Conservation (phyloP, 1,284 basidiomycete species). For the Pisolithus thermaeus region DNA sequence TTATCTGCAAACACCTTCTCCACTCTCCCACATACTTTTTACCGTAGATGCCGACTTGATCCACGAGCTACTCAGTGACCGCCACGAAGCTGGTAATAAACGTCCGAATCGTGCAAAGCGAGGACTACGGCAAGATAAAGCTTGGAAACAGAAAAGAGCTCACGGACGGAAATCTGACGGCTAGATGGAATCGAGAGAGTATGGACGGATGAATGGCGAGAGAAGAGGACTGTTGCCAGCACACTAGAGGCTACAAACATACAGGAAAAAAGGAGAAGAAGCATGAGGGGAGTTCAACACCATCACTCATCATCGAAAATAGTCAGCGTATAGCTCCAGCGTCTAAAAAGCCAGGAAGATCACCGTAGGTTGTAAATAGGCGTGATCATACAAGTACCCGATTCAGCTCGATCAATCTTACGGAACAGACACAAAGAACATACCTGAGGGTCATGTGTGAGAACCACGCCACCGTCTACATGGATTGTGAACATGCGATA, state of each 20-base stretch:
- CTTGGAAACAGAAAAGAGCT: too few relatives aligned
- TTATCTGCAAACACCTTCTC: too few relatives aligned
- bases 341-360: conserved; percentile 13
- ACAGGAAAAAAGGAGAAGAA: conserved; percentile 1
- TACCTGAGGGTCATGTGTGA: background rate
- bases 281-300: conserved; percentile 13
- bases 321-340: conserved; percentile 20
- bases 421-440: background rate
- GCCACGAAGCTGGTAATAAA: too few relatives aligned
- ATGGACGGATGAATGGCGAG: too few relatives aligned
- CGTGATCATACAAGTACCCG: conserved; percentile 1
- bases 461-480: conserved; percentile 1
- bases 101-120: too few relatives aligned
- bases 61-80: too few relatives aligned
- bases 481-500: background rate
- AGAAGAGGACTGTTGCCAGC: background rate
- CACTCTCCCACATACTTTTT: too few relatives aligned
- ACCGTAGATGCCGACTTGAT: too few relatives aligned
- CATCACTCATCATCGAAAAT: conserved; percentile 15
- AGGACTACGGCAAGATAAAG: too few relatives aligned
- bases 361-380: conserved; percentile 12
- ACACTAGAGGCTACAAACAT: background rate
- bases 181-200: too few relatives aligned
- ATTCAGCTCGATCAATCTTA: background rate
- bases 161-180: too few relatives aligned